Conservation (phyloP, 163 green algal genomes). For the Prototheca cutis region DNA sequence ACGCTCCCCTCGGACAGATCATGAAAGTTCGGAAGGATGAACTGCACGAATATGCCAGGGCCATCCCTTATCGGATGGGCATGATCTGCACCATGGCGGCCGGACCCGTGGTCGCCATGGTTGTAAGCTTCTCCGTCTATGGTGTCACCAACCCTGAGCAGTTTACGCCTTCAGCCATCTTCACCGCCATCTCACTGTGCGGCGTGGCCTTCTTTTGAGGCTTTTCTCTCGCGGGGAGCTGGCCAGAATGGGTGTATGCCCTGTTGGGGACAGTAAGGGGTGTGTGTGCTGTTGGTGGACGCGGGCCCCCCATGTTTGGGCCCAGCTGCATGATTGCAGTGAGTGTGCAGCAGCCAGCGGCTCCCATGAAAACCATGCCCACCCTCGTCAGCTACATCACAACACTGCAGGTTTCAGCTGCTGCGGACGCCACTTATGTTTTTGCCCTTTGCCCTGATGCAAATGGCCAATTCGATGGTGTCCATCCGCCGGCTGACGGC, state of each 20-base stretch:
- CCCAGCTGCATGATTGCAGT: too few species aligned
- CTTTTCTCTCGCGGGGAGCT: too few species aligned
- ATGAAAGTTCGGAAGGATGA: conserved; percentile 28
- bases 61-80: conserved; percentile 32
- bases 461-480: conserved; percentile 36
- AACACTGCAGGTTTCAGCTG: conserved; percentile 22
- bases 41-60: conserved; percentile 26
- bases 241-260: too few species aligned
- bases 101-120: conserved; percentile 35
- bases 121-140: conserved; percentile 38
- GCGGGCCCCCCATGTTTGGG: too few species aligned
- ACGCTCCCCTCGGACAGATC: too few species aligned
- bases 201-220: too few species aligned
- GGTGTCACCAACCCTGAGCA: conserved; percentile 17
- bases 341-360: too few species aligned
- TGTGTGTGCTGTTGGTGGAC: not conserved
- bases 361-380: too few species aligned
- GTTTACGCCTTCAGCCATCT: conserved; percentile 35
- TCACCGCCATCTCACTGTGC: conserved; percentile 29
- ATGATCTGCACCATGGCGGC: conserved; percentile 40
- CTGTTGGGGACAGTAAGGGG: not conserved
- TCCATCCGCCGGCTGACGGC: conserved; percentile 32
- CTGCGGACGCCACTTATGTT: conserved; percentile 43
- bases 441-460: conserved; percentile 37
- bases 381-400: too few species aligned